phyloP scores from a whole-genome alignment of 805 yeast species.

The Metschnikowia lochheadii region DNA sequence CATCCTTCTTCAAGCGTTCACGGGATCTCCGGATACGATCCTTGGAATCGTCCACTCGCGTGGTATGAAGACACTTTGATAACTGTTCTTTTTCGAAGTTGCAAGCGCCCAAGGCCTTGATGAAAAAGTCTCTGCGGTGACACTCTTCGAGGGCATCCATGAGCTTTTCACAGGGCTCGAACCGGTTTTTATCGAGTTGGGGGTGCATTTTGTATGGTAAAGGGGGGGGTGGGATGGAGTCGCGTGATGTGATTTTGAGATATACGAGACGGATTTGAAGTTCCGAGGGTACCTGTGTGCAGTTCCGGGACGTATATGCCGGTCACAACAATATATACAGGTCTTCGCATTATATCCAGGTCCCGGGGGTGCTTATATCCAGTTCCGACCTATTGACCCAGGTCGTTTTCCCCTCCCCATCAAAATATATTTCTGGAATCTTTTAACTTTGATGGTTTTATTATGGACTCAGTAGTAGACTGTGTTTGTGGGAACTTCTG shows the following conservation, averaged over 20 bases:
- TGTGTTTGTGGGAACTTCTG: too few species aligned
- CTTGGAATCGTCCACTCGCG: slow-evolving; percentile 61
- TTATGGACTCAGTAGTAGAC: too few species aligned
- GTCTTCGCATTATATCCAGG: too few species aligned
- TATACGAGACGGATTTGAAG: too few species aligned
- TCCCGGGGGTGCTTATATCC: not conserved
- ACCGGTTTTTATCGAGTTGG: slow-evolving; percentile 40
- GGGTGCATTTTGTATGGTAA: slow-evolving; percentile 34
- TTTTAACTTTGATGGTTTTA: too few species aligned
- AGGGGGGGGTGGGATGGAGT: not conserved
- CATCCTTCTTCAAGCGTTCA: slow-evolving; percentile 52
- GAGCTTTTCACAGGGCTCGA: slow-evolving; percentile 64
- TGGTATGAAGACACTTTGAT: slow-evolving; percentile 72
- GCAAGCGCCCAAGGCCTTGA: slow-evolving; percentile 77
- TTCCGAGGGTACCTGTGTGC: too few species aligned
- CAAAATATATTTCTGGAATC: too few species aligned
- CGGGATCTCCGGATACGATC: slow-evolving; percentile 50
- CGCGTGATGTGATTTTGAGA: not conserved
- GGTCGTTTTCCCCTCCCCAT: not conserved
- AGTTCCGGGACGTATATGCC: not conserved
- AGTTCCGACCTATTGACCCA: not conserved
- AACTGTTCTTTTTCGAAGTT: slow-evolving; percentile 79
- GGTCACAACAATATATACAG: too few species aligned
- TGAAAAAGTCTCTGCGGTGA: slow-evolving; percentile 64
- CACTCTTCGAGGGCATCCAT: slow-evolving; percentile 89